Percentiles rank a stretch among this genome's conserved stretches.
Evolutionary conservation across 2,329 filamentous ascomycete species (phyloP).

Genomic region (Clarireedia paspali): DNA sequence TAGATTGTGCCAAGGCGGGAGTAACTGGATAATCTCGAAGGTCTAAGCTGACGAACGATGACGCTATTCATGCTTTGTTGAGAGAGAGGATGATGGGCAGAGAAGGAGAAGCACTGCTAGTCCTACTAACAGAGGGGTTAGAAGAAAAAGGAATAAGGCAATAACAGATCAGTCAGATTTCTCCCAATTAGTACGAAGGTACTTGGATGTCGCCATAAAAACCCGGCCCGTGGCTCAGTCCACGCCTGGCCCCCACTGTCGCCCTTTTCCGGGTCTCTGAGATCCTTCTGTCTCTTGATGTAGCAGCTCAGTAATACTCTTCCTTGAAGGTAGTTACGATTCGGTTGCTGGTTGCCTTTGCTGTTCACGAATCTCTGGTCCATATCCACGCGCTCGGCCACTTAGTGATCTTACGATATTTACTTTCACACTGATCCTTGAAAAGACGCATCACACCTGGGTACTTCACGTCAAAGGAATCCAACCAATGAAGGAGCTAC

Average conservation of each 20-base stretch:
- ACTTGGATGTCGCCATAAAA: not conserved
- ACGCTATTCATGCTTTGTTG: not conserved
- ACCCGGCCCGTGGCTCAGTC: slow-evolving; percentile 3
- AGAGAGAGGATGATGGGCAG: not conserved
- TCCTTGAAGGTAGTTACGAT: not conserved
- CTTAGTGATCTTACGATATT: not conserved
- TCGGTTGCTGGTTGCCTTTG: not conserved
- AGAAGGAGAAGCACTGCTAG: not conserved
- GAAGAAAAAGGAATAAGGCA: not conserved
- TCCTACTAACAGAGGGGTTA: not conserved
- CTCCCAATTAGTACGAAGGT: not conserved
- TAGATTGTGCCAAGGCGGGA: not conserved
- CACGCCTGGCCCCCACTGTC: not conserved
- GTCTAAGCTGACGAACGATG: not conserved
- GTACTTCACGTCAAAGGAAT: not conserved
- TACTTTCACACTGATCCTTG: not conserved
- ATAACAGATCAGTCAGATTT: not conserved
- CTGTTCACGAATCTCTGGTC: not conserved
- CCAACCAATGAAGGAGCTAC: too few species aligned
- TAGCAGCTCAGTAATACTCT: not conserved
- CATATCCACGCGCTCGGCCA: slow-evolving; percentile 3
- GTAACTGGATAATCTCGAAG: not conserved
- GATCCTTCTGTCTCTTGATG: not conserved
- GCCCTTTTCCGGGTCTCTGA: not conserved
- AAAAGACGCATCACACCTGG: not conserved